Conservation (phyloP, 805 yeast species). For the Grigorovia jiainica region DNA sequence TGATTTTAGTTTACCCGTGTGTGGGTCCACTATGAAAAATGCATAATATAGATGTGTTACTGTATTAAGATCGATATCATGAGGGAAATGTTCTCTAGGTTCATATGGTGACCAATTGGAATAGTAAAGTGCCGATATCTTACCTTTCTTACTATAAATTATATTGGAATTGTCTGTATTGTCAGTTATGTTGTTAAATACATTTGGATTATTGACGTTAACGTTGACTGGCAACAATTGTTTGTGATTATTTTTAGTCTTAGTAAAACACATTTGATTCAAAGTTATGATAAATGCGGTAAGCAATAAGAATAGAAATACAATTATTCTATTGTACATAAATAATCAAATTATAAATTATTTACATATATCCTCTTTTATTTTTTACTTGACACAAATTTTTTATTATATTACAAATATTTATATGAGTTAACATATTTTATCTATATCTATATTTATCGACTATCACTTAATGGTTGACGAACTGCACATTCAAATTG, state of each 20-base stretch:
- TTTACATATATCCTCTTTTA: no score
- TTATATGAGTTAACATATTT: no score
- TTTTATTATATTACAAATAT: no score
- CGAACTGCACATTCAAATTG: conserved; percentile 45
- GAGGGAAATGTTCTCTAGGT: conserved; percentile 47
- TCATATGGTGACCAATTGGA: conserved; percentile 62
- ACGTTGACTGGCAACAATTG: background rate
- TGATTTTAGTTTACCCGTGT: conserved; percentile 43
- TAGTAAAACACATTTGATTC: background rate
- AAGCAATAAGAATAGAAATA: background rate
- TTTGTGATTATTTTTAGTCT: background rate
- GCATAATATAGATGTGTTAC: conserved; percentile 72
- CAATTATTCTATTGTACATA: no score
- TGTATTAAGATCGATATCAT: conserved; percentile 46
- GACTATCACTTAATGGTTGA: conserved; percentile 23
- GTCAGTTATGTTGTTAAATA: background rate
- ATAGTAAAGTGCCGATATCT: conserved; percentile 35
- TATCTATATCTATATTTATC: background rate
- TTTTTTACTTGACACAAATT: no score
- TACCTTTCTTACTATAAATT: conserved; percentile 4
- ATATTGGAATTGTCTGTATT: background rate
- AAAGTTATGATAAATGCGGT: background rate
- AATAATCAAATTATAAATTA: no score
- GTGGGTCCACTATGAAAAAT: conserved; percentile 50
- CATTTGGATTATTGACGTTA: background rate